Conservation (phyloP, 2,329 filamentous ascomycete species). For the Boeremia exigua region DNA sequence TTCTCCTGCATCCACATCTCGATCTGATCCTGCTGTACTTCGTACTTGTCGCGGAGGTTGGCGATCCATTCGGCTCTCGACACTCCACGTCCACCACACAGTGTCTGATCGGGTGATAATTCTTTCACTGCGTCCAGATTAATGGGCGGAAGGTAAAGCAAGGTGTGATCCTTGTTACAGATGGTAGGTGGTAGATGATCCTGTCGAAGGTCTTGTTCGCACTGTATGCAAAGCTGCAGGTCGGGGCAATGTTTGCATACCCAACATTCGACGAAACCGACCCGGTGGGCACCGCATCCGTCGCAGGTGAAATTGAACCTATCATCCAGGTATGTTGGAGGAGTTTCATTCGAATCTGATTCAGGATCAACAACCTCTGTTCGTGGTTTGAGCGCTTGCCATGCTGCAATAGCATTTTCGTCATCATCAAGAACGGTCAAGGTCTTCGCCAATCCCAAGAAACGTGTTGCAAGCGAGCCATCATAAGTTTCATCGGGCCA, state of each 20-base stretch:
- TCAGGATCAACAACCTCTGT: background rate
- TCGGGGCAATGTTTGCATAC: constrained; percentile 16
- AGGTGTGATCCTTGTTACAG: constrained; percentile 16
- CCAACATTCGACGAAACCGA: constrained; percentile 6
- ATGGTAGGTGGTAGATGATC: background rate
- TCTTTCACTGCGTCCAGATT: background rate
- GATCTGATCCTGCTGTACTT: constrained; percentile 20
- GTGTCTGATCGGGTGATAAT: background rate
- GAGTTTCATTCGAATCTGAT: background rate
- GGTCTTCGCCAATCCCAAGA: constrained; percentile 11
- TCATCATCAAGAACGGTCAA: constrained; percentile 14
- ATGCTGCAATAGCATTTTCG: constrained; percentile 15
- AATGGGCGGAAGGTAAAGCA: constrained; percentile 16
- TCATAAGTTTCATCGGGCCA: background rate
- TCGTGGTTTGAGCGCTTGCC: constrained; percentile 11
- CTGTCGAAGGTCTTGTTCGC: constrained; percentile 13
- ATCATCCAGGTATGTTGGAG: background rate
- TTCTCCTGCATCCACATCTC: constrained; percentile 11
- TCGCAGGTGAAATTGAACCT: background rate
- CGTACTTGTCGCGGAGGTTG: constrained; percentile 7
- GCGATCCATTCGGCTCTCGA: constrained; percentile 12
- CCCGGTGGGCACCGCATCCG: background rate
- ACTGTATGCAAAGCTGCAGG: constrained; percentile 14
- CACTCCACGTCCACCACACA: background rate
- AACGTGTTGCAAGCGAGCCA: constrained; percentile 6